Evolutionary conservation across 2,329 filamentous ascomycete species (phyloP).

Genomic region (Colletotrichum spaethianum): DNA sequence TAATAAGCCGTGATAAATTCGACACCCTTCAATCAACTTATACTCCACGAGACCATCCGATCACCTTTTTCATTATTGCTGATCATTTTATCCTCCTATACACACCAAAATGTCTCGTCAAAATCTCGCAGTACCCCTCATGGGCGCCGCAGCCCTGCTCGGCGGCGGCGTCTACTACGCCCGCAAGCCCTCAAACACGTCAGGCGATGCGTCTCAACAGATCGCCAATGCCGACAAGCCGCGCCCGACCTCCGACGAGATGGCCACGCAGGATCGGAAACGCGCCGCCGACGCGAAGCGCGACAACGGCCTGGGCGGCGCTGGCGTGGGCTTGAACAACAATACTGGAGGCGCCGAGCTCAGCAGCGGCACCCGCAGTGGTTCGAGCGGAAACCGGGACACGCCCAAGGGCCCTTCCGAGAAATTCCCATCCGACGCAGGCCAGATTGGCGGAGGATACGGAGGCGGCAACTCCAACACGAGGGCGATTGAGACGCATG

Average conservation of each 20-base stretch:
- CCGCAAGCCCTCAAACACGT: constrained; percentile 11
- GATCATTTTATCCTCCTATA: no score
- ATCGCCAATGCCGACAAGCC: constrained; percentile 2
- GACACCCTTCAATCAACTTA: not conserved
- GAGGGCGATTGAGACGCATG: constrained; percentile 47
- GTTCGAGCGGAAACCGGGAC: constrained; percentile 42
- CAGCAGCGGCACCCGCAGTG: constrained; percentile 42
- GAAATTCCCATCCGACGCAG: constrained; percentile 52
- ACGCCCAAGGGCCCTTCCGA: constrained; percentile 46
- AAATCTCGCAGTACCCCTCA: constrained; percentile 17
- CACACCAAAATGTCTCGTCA: constrained; percentile 24
- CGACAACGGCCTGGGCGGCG: constrained; percentile 48
- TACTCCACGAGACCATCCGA: no score
- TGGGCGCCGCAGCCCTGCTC: constrained; percentile 32
- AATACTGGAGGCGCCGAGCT: constrained; percentile 50
- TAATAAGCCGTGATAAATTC: no score
- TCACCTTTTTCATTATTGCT: not conserved
- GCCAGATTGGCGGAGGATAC: constrained; percentile 51
- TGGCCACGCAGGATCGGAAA: constrained; percentile 15
- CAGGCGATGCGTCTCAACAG: constrained; percentile 34
- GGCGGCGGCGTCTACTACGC: constrained; percentile 39
- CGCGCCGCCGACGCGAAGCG: constrained; percentile 48
- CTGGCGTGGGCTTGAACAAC: constrained; percentile 51
- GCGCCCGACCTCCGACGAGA: constrained; percentile 33
- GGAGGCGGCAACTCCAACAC: constrained; percentile 48